A percentile compares a stretch with the other conserved stretches of the same genome.
phyloP scores from a whole-genome alignment of 768 basidiomycete genomes.

The Pluteus cervinus region DNA sequence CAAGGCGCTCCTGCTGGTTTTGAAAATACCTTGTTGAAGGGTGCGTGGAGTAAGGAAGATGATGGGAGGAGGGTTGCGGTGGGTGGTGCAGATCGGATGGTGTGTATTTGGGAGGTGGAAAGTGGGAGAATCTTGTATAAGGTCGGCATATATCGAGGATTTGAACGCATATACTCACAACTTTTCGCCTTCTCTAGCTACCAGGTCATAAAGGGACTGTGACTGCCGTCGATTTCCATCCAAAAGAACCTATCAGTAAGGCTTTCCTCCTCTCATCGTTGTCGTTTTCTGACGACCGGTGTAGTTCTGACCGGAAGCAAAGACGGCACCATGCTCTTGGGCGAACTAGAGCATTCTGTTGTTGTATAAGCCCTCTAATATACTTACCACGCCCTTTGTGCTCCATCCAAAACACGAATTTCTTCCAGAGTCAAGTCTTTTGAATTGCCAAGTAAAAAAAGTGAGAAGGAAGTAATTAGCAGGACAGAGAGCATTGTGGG shows the following conservation, averaged over 20 bases:
- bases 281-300: conserved; percentile 1
- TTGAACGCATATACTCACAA: not conserved
- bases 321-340: conserved; percentile 87
- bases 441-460: too few species aligned
- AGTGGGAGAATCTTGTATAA: conserved; percentile 74
- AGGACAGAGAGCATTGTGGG: too few species aligned
- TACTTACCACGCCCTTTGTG: not conserved
- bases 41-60: conserved; percentile 85
- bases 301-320: conserved; percentile 89
- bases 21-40: conserved; percentile 79
- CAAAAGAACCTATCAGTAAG: conserved; percentile 91
- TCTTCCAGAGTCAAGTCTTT: too few species aligned
- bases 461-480: too few species aligned
- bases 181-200: conserved; percentile 38
- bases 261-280: conserved; percentile 8
- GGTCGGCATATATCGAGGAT: conserved; percentile 31
- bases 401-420: too few species aligned
- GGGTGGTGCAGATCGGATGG: conserved; percentile 85
- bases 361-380: conserved; percentile 24
- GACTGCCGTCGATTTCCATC: conserved; percentile 93
- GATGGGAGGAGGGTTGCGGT: conserved; percentile 79
- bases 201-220: conserved; percentile 98
- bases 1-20: conserved; percentile 92
- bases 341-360: conserved; percentile 76
- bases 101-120: conserved; percentile 84